Base-by-base conservation (phyloP, 2,329 filamentous ascomycete genomes). In the Colletotrichum lentis region DNA sequence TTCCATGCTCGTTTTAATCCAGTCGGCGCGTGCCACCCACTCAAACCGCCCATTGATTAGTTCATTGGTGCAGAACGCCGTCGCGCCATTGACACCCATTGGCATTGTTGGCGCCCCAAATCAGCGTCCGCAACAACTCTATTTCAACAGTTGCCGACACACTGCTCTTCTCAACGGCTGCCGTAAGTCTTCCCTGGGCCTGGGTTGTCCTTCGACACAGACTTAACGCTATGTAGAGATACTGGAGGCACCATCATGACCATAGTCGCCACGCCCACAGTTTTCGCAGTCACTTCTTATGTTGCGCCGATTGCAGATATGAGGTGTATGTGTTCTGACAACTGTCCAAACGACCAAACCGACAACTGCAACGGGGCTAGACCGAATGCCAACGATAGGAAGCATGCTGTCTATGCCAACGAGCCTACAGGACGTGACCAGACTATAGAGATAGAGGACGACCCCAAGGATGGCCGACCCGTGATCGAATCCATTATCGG, bases 401-500 rank as follows among this genome's bases (percentile, higher is more conserved):
- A 43, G 41, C 14, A 18, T 43, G 7, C 41, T 43, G 16, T 16
- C 41, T 18, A 43, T 16, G 41, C 7, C 16, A 18, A 43, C 41
- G 7, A 18, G 16, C n/a, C 16, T 18, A 43, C 41, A 6, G 14
- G 4, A 18, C 14, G 14, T 43, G 41, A 24, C 46, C n/a, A 24
- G 22, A 8, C n/a, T 49, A 8, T 27, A 27, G 47, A 50, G 5
- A 50, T 16, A 24, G 22, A 22, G 47, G 47, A 27, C 22, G n/a
- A 31, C 0, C 8, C 20, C 10, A 31, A 47, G 27, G 16, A 18
- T 5, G 31, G 31, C 60, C 16, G 22, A 22, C 52, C 39, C 39
- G 56, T 37, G 22, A 27, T 61, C 5, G 39, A 61, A 5, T 22
- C 20, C 3, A 55, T 66, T 27, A 41, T 37, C 55, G 63, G n/a